phyloP scores from a whole-genome alignment of 2,329 filamentous ascomycete genomes.

The Aspergillus sergii region DNA sequence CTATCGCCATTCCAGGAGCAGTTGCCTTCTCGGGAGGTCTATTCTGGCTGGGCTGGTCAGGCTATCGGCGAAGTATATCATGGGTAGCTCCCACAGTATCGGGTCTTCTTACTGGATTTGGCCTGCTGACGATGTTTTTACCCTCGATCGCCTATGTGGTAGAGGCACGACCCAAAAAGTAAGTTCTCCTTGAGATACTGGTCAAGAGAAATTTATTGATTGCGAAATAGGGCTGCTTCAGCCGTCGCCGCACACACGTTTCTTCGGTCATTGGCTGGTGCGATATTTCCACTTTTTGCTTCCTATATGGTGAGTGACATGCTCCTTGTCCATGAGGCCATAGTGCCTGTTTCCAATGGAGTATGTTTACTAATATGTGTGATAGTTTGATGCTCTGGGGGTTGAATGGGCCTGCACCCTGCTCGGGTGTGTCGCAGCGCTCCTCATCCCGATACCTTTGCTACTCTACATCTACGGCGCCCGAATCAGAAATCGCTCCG shows the following conservation, averaged over 20 bases:
- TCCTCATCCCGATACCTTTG: conserved; percentile 37
- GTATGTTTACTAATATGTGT: not conserved
- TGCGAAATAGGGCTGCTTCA: conserved; percentile 44
- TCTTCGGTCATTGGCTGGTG: conserved; percentile 42
- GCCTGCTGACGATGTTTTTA: conserved; percentile 60
- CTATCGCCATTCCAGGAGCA: conserved; percentile 55
- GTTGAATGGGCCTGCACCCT: conserved; percentile 37
- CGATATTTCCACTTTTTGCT: conserved; percentile 41
- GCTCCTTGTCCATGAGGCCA: too few relatives aligned
- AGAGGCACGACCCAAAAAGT: conserved; percentile 59
- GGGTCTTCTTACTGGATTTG: conserved; percentile 58
- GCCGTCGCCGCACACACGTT: conserved; percentile 53
- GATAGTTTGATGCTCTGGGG: conserved; percentile 45
- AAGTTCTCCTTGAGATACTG: conserved; percentile 6
- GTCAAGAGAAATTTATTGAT: not conserved
- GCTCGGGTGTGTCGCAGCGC: conserved; percentile 31
- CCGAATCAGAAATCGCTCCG: not conserved
- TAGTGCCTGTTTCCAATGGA: not conserved
- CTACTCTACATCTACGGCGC: conserved; percentile 36
- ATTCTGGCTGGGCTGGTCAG: conserved; percentile 73
- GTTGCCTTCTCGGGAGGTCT: conserved; percentile 61
- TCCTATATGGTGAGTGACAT: conserved; percentile 31
- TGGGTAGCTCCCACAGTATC: conserved; percentile 44
- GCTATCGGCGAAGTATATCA: conserved; percentile 48
- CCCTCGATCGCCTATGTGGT: conserved; percentile 62